These are phyloP conservation scores for Calocybe gambosa DNA, from an alignment of 1,284 basidiomycete genomes.

Conservation along the genomic window DNA sequence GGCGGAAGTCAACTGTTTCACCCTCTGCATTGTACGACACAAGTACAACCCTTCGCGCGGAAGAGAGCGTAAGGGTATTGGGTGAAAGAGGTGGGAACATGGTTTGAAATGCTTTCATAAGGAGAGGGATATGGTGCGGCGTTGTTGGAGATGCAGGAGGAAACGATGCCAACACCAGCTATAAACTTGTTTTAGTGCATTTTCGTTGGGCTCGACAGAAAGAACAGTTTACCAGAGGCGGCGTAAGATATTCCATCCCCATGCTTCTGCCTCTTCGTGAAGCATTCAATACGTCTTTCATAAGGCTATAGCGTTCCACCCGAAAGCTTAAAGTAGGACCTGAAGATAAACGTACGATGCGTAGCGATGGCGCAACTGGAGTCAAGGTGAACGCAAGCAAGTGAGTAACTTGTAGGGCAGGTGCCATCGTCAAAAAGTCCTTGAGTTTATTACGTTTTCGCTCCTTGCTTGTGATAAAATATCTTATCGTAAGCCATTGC, in stretches of 20 bases:
- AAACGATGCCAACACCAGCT: conserved; percentile 76
- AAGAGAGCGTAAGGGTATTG: conserved; percentile 71
- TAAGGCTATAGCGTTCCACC: conserved; percentile 87
- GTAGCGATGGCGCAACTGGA: conserved; percentile 78
- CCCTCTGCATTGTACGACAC: conserved; percentile 87
- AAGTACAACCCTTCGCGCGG: conserved; percentile 88
- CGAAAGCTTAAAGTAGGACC: conserved; percentile 95
- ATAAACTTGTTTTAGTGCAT: conserved; percentile 9
- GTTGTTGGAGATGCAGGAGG: conserved; percentile 66
- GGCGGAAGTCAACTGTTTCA: conserved; percentile 88
- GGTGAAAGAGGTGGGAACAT: conserved; percentile 84
- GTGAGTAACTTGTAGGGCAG: conserved; percentile 89
- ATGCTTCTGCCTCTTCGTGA: conserved; percentile 67
- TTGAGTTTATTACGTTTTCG: conserved; percentile 88
- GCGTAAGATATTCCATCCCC: conserved; percentile 80
- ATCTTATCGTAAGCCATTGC: neutral
- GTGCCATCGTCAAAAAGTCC: conserved; percentile 92
- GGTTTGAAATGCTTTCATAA: conserved; percentile 85
- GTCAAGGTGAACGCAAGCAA: conserved; percentile 89
- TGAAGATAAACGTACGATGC: conserved; percentile 84
- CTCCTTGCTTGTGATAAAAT: conserved; percentile 51
- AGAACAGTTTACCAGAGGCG: conserved; percentile 63
- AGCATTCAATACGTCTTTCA: conserved; percentile 75
- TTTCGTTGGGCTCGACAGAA: neutral
- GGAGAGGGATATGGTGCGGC: conserved; percentile 63